phyloP scores from a whole-genome alignment of 1,284 basidiomycete species.

The Lignosus rhinocerotis region DNA sequence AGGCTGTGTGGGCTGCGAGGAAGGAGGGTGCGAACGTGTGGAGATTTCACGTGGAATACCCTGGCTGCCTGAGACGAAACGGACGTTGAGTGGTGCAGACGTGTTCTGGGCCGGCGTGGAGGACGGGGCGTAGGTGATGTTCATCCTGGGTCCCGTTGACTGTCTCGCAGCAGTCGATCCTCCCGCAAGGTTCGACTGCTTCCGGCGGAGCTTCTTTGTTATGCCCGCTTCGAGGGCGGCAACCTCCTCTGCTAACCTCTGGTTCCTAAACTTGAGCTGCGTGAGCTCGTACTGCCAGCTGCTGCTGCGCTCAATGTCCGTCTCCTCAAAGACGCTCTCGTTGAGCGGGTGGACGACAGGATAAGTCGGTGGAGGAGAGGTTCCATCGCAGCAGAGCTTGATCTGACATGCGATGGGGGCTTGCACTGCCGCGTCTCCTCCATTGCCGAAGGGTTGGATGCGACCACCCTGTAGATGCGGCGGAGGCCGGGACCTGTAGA shows the following conservation, averaged over 20 bases:
- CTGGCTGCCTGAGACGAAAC: slow-evolving; percentile 27
- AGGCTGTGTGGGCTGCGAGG: not conserved
- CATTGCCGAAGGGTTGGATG: not conserved
- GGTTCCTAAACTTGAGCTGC: slow-evolving; percentile 78
- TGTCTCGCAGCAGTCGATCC: not conserved
- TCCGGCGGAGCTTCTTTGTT: slow-evolving; percentile 16
- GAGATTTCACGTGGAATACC: slow-evolving; percentile 4
- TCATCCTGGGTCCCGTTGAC: slow-evolving; percentile 6
- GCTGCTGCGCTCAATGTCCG: slow-evolving; percentile 63
- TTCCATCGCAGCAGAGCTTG: slow-evolving; percentile 21
- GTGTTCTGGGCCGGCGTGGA: slow-evolving; percentile 5
- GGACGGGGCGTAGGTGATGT: slow-evolving; percentile 6
- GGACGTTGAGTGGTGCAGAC: slow-evolving; percentile 27
- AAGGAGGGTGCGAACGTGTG: not conserved
- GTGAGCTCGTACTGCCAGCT: slow-evolving; percentile 94
- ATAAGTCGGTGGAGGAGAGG: slow-evolving; percentile 15
- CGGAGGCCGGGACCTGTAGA: slow-evolving; percentile 36
- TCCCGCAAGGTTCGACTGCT: slow-evolving; percentile 3
- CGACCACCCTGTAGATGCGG: not conserved
- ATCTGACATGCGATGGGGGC: slow-evolving; percentile 30
- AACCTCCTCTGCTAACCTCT: slow-evolving; percentile 72
- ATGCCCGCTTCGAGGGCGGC: slow-evolving; percentile 45
- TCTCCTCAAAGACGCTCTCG: slow-evolving; percentile 71
- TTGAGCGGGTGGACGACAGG: slow-evolving; percentile 31
- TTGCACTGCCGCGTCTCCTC: slow-evolving; percentile 4